Evolutionary conservation across 2,329 filamentous ascomycete species (phyloP), one percentile per base, ranked within the genome.

Genomic region (Trichoderma asperellum): DNA sequence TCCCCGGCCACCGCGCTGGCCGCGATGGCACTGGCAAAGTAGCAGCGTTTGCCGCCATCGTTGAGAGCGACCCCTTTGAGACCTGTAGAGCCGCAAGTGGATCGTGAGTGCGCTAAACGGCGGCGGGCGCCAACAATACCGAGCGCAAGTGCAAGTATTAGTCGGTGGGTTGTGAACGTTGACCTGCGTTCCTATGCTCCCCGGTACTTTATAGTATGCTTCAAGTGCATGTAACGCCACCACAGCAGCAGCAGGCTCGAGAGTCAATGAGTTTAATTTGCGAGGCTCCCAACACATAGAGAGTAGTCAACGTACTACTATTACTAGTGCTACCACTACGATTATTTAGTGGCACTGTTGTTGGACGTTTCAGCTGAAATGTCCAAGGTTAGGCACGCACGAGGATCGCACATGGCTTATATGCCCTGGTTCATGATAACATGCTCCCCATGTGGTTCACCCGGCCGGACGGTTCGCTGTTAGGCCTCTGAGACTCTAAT

Each of bases 381-480:
- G 37, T 21, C 37, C 56, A 53, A 49, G 53, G 64, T 47, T 57
- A 21, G 47, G 55, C 40, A 43, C 40, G 56, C 64, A 68, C 65
- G 69, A 70, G 69, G 58, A 47, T 62, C 53, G 37, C 65, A 68
- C 64, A 66, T 69, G 40, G 61, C 58, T 47, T 57, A 55, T n/a
- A 49, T 55, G 64, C 65, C 59, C 64, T 69, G 40, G 65, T 8
- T 52, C 64, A 58, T 34, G 53, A 55, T 18, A 64, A 24, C 62
- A 67, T 53, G 59, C 29, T 58, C 60, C 62, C 70, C 68, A 66
- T 69, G 68, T 60, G 56, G 34, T 58, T 60, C 70, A 73, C 73
- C 75, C 75, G 72, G 74, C 73, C 72, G 73, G 71, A 35, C 71
- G 75, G 75, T 75, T 74, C 72, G 74, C 73, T 70, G 69, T 72